Evolutionary conservation across 345 rosid species (phyloP), one percentile per base, ranked within the genome.

Genomic region (Gossypium raimondii): DNA sequence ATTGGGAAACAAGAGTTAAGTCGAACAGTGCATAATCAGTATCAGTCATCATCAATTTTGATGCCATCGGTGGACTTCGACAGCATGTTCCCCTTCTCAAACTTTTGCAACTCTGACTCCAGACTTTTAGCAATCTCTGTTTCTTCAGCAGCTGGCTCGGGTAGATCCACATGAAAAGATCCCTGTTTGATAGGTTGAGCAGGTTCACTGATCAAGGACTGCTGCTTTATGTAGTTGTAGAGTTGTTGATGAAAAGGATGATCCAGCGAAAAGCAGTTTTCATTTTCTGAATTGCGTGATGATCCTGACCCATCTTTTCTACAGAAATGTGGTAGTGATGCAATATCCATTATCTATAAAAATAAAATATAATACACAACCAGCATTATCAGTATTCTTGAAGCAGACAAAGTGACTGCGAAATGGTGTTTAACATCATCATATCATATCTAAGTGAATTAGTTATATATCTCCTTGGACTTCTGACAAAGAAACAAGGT

Each of bases 161-260:
- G 97, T 24, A 91, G 79, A 74, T 84, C 81, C n/a, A 94, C 96
- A 76, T 94, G 98, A 82, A 94, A 87, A 17, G 98, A 92, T 18
- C 98, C 94, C 72, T 93, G 98, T 72, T 89, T 93, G 78, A 86
- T 78, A 17, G 90, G 98, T 72, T 44, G 81, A 43, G 76, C 41
- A 41, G 83, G 84, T 74, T 82, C 77, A 1, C 27, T 66, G 17
- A 70, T 70, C 74, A 63, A 29, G 13, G 86, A 85, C 79, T 89
- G 91, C 83, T 87, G 90, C 78, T 89, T 93, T 82, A 91, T 84
- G 85, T 93, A 89, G 83, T 85, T 81, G 84, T 91, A 94, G 38
- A 93, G 96, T 75, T 91, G 90, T 80, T 90, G 93, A 80, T 91
- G 98, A 76, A 94, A 94, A 18, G 92, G 93, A 80, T 93, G 99